Evolutionary conservation across 768 basidiomycete genomes (phyloP).

Genomic region (Suillus tomentosus): DNA sequence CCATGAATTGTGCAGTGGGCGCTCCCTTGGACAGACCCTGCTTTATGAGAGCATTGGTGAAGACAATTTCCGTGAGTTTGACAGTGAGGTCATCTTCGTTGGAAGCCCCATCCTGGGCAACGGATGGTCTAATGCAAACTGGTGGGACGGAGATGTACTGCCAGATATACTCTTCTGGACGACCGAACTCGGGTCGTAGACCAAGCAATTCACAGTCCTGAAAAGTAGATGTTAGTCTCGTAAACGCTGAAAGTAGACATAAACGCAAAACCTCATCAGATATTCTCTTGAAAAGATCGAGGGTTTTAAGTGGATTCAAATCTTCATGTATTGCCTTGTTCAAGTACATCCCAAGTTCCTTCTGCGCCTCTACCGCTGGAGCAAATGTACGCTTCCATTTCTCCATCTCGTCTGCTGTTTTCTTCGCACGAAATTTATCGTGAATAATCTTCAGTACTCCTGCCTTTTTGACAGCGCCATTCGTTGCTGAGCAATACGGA

Average conservation of each 20-base stretch:
- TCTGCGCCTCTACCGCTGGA: conserved; percentile 81
- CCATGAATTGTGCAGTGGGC: conserved; percentile 89
- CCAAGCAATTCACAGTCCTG: conserved; percentile 96
- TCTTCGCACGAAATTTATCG: conserved; percentile 95
- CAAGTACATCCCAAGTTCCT: conserved; percentile 81
- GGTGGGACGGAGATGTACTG: conserved; percentile 98
- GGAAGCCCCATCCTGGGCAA: conserved; percentile 95
- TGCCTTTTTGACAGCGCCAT: conserved; percentile 95
- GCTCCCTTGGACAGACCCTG: conserved; percentile 87
- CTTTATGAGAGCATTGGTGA: conserved; percentile 90
- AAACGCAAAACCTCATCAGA: conserved; percentile 72
- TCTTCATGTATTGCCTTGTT: conserved; percentile 91
- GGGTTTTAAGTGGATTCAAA: conserved; percentile 89
- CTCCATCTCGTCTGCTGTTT: conserved; percentile 86
- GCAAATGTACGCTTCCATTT: conserved; percentile 83
- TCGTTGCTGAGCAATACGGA: conserved; percentile 89
- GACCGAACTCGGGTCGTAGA: conserved; percentile 80
- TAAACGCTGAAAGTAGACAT: conserved; percentile 3
- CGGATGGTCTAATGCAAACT: conserved; percentile 95
- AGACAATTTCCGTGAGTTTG: conserved; percentile 95
- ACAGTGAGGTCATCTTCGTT: conserved; percentile 99
- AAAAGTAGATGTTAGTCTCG: conserved; percentile 1
- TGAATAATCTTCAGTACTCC: conserved; percentile 96
- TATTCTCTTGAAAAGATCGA: conserved; percentile 90
- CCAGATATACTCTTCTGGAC: conserved; percentile 98